phyloP scores from a whole-genome alignment of 148 eudicot species.

The Diospyros lotus region DNA sequence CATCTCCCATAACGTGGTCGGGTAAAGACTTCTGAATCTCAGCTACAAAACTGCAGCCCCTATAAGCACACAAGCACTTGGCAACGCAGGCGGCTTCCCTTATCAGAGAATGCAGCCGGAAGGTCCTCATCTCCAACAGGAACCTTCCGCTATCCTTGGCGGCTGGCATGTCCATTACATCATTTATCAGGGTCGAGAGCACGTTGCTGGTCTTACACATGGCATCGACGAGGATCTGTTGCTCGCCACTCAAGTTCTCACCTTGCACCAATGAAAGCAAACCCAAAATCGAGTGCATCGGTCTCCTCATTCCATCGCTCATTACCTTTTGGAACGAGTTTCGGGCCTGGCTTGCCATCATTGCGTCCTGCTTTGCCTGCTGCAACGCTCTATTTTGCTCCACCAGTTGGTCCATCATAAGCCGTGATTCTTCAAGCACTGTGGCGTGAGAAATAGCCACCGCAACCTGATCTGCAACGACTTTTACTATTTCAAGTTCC shows the following conservation, averaged over 20 bases:
- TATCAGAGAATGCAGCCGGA: conserved; percentile 49
- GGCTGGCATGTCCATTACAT: conserved; percentile 67
- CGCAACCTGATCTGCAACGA: conserved; percentile 94
- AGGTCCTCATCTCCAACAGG: conserved; percentile 48
- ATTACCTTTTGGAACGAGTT: conserved; percentile 72
- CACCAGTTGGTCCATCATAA: conserved; percentile 56
- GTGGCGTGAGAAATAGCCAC: conserved; percentile 93
- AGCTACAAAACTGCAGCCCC: conserved; percentile 40
- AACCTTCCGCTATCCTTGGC: conserved; percentile 58
- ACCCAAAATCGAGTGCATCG: conserved; percentile 80
- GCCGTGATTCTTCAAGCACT: conserved; percentile 75
- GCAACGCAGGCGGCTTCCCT: conserved; percentile 73
- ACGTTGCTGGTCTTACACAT: conserved; percentile 74
- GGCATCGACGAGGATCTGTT: conserved; percentile 51
- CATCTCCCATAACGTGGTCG: conserved; percentile 69
- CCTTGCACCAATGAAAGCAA: conserved; percentile 65
- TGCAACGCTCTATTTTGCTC: conserved; percentile 75
- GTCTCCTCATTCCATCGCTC: conserved; percentile 79
- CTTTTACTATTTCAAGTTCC: conserved; percentile 73
- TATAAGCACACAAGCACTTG: conserved; percentile 58
- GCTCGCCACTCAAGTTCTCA: conserved; percentile 39
- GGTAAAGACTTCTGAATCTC: conserved; percentile 68
- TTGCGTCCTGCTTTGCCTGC: conserved; percentile 58
- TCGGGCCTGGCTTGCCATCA: conserved; percentile 82
- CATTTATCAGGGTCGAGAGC: conserved; percentile 61